Percentiles rank a stretch among this genome's conserved stretches.
Conservation (phyloP, 306 rosid genomes). For the Quercus ilex region DNA sequence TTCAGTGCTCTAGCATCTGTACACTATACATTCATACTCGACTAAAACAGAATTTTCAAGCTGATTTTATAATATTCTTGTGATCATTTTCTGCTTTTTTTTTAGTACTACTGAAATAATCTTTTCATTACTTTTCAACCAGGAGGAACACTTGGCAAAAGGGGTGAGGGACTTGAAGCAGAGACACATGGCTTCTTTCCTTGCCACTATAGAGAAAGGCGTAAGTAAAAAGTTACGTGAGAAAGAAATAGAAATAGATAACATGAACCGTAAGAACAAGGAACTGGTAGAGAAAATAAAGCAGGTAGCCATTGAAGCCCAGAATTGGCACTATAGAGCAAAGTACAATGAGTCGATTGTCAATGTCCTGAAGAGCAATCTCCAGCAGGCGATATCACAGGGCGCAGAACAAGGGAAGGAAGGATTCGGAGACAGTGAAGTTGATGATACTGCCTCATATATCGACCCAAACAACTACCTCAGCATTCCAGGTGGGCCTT, state of each 20-base stretch:
- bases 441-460: slow-evolving; percentile 69
- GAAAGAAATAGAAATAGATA: slow-evolving; percentile 75
- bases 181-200: slow-evolving; percentile 61
- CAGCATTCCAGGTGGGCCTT: slow-evolving; percentile 26
- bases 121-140: slow-evolving; percentile 15
- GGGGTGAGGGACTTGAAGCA: slow-evolving; percentile 80
- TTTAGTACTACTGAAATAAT: slow-evolving; percentile 1
- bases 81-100: background rate
- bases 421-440: slow-evolving; percentile 94
- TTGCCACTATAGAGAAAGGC: slow-evolving; percentile 69
- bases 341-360: slow-evolving; percentile 86
- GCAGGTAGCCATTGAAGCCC: slow-evolving; percentile 75
- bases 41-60: background rate
- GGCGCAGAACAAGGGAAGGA: slow-evolving; percentile 87
- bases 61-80: background rate
- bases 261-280: slow-evolving; percentile 63
- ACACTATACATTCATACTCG: background rate
- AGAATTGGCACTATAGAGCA: slow-evolving; percentile 81
- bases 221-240: slow-evolving; percentile 57
- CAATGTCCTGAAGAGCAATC: slow-evolving; percentile 64
- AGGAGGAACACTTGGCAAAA: slow-evolving; percentile 82
- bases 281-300: slow-evolving; percentile 81
- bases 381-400: slow-evolving; percentile 83
- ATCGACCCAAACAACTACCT: slow-evolving; percentile 60
- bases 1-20: background rate